A percentile compares a stretch with the other conserved stretches of the same genome.
Evolutionary conservation across 2,329 filamentous ascomycete genomes (phyloP).

Genomic region (Fusarium papillatum): DNA sequence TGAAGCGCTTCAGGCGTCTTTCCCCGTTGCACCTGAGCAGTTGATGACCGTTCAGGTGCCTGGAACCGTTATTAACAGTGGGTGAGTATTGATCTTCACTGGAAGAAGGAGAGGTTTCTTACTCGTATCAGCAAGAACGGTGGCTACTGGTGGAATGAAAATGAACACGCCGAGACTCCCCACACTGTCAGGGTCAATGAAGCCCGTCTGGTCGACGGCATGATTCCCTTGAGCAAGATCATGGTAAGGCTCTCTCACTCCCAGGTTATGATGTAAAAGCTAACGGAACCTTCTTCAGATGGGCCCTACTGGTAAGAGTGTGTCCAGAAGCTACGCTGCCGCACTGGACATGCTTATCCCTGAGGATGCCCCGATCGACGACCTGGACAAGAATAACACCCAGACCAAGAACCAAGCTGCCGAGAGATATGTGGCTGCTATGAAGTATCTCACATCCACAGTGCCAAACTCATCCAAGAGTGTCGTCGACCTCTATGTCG

Average conservation of each 20-base stretch:
- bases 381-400: background rate
- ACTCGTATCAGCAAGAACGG: background rate
- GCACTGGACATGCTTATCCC: slow-evolving; percentile 6
- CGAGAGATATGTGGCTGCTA: background rate
- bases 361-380: background rate
- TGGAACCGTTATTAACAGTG: background rate
- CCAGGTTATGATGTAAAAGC: no score
- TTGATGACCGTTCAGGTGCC: background rate
- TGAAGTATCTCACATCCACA: slow-evolving; percentile 7
- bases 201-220: slow-evolving; percentile 1
- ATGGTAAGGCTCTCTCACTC: background rate
- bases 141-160: background rate
- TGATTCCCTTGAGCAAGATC: slow-evolving; percentile 4
- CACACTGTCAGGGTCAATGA: background rate
- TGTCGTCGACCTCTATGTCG: slow-evolving; percentile 4
- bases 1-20: background rate
- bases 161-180: background rate
- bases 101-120: background rate
- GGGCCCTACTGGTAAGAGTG: slow-evolving; percentile 3
- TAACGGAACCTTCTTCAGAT: background rate
- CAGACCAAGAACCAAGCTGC: background rate
- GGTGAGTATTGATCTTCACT: background rate
- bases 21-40: background rate
- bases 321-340: slow-evolving; percentile 1
- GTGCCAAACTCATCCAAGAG: background rate